Evolutionary conservation across 768 basidiomycete genomes (phyloP), one percentile per base, ranked within the genome.

Genomic region (Agrocybe praecox): DNA sequence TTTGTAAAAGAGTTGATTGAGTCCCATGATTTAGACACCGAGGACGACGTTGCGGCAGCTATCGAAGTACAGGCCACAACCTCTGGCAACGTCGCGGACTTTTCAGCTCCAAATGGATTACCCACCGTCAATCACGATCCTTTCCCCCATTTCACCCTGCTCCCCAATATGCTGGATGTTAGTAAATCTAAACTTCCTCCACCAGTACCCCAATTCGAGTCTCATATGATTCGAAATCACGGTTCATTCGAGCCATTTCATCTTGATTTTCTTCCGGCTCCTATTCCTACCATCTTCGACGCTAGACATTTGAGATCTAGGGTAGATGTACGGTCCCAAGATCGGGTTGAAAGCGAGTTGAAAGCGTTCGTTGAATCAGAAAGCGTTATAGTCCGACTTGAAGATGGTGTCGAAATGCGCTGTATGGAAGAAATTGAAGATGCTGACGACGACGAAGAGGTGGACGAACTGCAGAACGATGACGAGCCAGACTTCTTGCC

Each of bases 221-320:
- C 12, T n/a, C n/a, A 40, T 14, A 6, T 14, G 36, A 6, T 40
- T 40, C 14, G 36, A 40, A 40, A 40, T 14, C 3, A n/a, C 6
- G 36, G 14, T 3, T n/a, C 36, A n/a, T 40, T 40, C 5, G 48
- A 43, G 21, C 11, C 53, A 11, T 32, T 46, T 18, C 52, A 58
- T 5, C 33, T 46, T 18, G 57, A 58, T 5, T 36, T 36, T 6
- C 21, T 21, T 18, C 44, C 33, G 7, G n/a, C 18, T 11, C 45
- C 32, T 23, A n/a, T 53, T 32, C 50, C 51, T 17, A 60, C 54
- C 21, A 34, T 59, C 34, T 59, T 59, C 22, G 57, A 59, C 14
- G 26, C 53, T 2, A 48, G 22, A n/a, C 46, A 50, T 32, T 22
- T 15, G 15, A 50, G 36, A 21, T 22, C 18, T 26, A 52, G 57